Conservation (phyloP, 73 alveolate genomes). For the Paramecium pentaurelia region DNA sequence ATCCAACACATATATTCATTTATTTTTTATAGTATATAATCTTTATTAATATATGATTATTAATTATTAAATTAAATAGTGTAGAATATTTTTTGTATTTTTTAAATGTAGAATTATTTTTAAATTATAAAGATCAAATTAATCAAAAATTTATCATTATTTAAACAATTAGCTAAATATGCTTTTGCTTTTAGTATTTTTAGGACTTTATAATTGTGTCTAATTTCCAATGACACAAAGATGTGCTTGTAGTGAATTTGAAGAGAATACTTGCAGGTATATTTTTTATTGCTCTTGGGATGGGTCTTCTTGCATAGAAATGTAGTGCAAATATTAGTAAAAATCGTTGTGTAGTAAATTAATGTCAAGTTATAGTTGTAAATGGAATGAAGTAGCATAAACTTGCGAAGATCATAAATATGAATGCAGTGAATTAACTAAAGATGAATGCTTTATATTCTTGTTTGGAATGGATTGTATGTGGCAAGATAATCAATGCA, state of each 20-base stretch:
- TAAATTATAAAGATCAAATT: too few relatives aligned
- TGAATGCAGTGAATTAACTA: background rate
- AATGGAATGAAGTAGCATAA: background rate
- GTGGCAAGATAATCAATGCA: background rate
- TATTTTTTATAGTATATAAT: too few relatives aligned
- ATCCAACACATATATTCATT: too few relatives aligned
- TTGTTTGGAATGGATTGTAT: background rate
- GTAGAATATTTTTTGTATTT: too few relatives aligned
- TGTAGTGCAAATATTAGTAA: background rate
- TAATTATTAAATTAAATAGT: too few relatives aligned
- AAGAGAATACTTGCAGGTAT: background rate
- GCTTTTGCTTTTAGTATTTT: too few relatives aligned
- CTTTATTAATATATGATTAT: too few relatives aligned
- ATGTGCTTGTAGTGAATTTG: background rate
- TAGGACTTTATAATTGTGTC: background rate
- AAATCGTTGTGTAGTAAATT: background rate
- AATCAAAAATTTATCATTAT: too few relatives aligned
- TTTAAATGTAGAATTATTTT: too few relatives aligned
- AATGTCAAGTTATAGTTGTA: background rate
- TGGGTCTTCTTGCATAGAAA: background rate
- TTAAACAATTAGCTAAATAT: too few relatives aligned
- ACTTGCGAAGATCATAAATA: background rate
- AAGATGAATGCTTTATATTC: background rate
- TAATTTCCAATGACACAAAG: background rate
- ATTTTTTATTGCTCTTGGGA: background rate